Evolutionary conservation across 495 filamentous ascomycete species (phyloP), one percentile per base, ranked within the genome.

Genomic region (Pyronema domesticum): DNA sequence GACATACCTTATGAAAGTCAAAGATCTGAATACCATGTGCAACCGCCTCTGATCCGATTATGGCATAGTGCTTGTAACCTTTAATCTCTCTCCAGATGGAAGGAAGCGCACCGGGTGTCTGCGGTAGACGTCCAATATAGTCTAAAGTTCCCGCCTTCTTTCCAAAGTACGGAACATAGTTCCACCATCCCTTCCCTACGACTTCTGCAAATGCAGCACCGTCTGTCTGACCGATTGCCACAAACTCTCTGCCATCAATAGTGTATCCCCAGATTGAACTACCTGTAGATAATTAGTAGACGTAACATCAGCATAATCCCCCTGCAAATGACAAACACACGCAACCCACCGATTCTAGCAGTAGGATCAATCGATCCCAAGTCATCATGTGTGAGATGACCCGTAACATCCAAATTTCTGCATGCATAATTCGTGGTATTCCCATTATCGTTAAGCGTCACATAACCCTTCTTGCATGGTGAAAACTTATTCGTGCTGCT

Each of bases 181-280:
- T 61, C 59, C 59, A 61, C 57, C 52, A 60, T 14, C 59, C 53
- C 43, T 51, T 59, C 4, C 59, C 59, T 8, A 60, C 71, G 59
- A 80, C 68, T 62, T 80, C 76, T 18, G 73, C 73, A 55, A 79
- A 79, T 6, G 76, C 73, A 0, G 76, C 61, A 7, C 75, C 76
- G 39, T 79, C 76, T 11, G 66, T 67, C 55, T 79, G 77, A 0
- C 70, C 75, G 33, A 80, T 71, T 42, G 72, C 74, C 18, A 74
- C 68, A 57, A 79, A 76, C 54, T 79, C 77, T n/a, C 75, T 73
- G 18, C 74, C 75, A 18, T 71, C 67, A 1, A 62, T 58, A 15
- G 73, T 75, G 1, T 75, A 77, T 69, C 77, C 59, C 59, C 59
- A 59, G 30, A 59, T 61, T 15, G 57, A 59, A 23, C 57, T 59